These are phyloP conservation scores for Postia placenta DNA, from an alignment of 768 basidiomycete species.

Conservation along the genomic window DNA sequence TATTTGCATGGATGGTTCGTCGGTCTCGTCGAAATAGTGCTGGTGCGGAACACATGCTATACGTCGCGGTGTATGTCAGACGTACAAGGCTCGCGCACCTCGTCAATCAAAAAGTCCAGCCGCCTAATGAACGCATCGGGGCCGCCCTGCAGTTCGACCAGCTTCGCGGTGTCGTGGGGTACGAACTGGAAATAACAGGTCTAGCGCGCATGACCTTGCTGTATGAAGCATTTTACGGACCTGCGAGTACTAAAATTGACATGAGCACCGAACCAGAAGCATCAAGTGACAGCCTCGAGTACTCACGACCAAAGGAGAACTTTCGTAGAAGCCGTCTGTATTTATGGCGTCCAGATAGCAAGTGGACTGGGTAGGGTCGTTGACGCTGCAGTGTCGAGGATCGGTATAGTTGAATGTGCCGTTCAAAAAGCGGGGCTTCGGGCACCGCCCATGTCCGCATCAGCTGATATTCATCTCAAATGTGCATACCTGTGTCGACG, in stretches of 20 bases:
- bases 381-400: slow-evolving; percentile 59
- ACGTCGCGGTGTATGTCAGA: background rate
- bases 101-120: slow-evolving; percentile 51
- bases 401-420: slow-evolving; percentile 61
- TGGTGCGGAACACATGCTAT: slow-evolving; percentile 13
- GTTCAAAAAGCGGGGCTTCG: slow-evolving; percentile 46
- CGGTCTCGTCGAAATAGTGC: slow-evolving; percentile 56
- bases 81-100: slow-evolving; percentile 25
- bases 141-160: slow-evolving; percentile 59
- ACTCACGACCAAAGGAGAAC: slow-evolving; percentile 50
- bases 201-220: background rate
- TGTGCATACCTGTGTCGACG: too few relatives aligned
- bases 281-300: background rate
- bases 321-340: slow-evolving; percentile 61
- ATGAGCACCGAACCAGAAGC: background rate
- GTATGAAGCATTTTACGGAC: slow-evolving; percentile 23
- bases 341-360: slow-evolving; percentile 54
- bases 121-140: slow-evolving; percentile 44
- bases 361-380: slow-evolving; percentile 50
- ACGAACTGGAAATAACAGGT: slow-evolving; percentile 38
- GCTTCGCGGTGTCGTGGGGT: slow-evolving; percentile 58
- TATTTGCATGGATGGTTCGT: slow-evolving; percentile 65
- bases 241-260: slow-evolving; percentile 46
- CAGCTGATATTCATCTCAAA: background rate
- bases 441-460: background rate